Conservation (phyloP, 768 basidiomycete species). For the Leccinum boreale region DNA sequence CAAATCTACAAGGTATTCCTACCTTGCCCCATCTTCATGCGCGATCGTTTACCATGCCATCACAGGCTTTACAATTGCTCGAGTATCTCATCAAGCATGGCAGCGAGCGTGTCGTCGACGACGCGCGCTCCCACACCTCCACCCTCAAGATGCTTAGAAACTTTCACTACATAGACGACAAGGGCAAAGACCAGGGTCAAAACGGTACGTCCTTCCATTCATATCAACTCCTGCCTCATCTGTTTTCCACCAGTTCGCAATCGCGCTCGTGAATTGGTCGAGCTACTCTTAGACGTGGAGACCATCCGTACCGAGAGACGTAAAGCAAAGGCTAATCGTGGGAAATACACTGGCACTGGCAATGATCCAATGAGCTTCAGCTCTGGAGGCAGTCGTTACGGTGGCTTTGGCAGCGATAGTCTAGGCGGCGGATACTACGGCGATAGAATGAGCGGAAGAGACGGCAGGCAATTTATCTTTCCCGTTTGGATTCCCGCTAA, state of each 20-base stretch:
- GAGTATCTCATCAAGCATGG: conserved; percentile 98
- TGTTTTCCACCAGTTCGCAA: conserved; percentile 73
- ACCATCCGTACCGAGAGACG: conserved; percentile 84
- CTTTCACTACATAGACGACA: conserved; percentile 98
- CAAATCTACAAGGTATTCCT: conserved; percentile 92
- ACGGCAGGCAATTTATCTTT: conserved; percentile 31
- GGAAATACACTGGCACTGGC: conserved; percentile 86
- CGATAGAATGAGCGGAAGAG: conserved; percentile 37
- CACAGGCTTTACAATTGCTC: conserved; percentile 83
- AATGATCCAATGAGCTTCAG: conserved; percentile 74
- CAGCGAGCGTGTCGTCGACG: conserved; percentile 96
- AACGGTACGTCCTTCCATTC: conserved; percentile 61
- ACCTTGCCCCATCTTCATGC: background rate
- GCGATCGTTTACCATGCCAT: background rate
- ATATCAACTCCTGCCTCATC: background rate
- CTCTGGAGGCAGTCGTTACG: conserved; percentile 56
- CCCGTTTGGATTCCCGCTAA: conserved; percentile 4
- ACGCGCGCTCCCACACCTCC: conserved; percentile 90
- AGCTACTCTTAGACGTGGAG: conserved; percentile 88
- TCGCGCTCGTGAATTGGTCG: conserved; percentile 88
- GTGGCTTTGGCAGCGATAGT: conserved; percentile 67
- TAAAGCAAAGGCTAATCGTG: conserved; percentile 88
- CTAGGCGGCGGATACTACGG: conserved; percentile 41
- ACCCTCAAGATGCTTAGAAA: conserved; percentile 97
- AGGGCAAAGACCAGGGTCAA: conserved; percentile 96